Evolutionary conservation across 1,139 yeast species (phyloP).

Genomic region (Debaryomyces singareniensis): DNA sequence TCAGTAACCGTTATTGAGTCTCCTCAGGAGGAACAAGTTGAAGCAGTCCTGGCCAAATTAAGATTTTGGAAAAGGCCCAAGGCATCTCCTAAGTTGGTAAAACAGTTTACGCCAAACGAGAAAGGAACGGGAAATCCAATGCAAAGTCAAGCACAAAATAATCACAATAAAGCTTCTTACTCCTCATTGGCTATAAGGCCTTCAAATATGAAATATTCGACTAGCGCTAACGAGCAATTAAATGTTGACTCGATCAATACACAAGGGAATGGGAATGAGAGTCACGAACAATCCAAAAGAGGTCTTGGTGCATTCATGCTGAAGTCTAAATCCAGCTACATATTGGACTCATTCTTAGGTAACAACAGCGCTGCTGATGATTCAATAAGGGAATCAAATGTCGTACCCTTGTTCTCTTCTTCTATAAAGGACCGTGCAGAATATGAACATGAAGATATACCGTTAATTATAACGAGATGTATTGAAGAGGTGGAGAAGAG

Average conservation of each 20-base stretch:
- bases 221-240: too few species aligned
- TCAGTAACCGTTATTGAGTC: neutral
- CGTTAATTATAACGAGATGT: conserved; percentile 68
- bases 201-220: conserved; percentile 1
- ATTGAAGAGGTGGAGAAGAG: conserved; percentile 71
- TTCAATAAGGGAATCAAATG: conserved; percentile 8
- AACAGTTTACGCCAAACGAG: conserved; percentile 3
- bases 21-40: conserved; percentile 12
- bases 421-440: conserved; percentile 54
- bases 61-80: conserved; percentile 53
- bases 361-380: conserved; percentile 7
- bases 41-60: conserved; percentile 39
- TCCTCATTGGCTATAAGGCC: conserved; percentile 4
- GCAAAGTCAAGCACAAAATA: conserved; percentile 4
- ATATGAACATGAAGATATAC: conserved; percentile 57
- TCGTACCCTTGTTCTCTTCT: conserved; percentile 34
- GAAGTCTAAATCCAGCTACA: conserved; percentile 44
- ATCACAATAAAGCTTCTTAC: too few species aligned
- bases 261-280: neutral
- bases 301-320: conserved; percentile 12
- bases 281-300: conserved; percentile 5
- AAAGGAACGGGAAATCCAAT: neutral
- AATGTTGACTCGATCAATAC: neutral
- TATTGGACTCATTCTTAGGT: conserved; percentile 33
- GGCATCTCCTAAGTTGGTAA: conserved; percentile 11